A percentile compares a stretch with the other conserved stretches of the same genome.
These are phyloP conservation scores for Fraxinus platypoda DNA, from an alignment of 305 asterid species.

Conservation along the genomic window DNA sequence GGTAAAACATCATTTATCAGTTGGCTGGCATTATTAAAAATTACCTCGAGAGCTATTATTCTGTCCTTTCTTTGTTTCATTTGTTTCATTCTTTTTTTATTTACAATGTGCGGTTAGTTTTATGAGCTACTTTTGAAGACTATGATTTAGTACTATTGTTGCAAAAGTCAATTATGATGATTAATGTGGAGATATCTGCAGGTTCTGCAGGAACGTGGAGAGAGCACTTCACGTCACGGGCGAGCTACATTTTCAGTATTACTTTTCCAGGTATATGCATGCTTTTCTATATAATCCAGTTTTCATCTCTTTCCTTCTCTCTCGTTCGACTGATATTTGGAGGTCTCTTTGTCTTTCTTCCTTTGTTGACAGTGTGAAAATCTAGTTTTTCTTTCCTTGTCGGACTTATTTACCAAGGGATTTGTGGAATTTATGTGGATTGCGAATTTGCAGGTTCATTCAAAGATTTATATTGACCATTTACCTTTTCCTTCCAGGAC, in stretches of 20 bases:
- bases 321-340: neutral
- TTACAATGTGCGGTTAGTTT: neutral
- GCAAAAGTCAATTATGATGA: constrained; percentile 27
- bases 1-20: constrained; percentile 39
- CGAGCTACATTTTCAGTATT: constrained; percentile 97
- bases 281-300: constrained; percentile 11
- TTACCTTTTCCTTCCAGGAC: constrained; percentile 55
- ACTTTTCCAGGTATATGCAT: constrained; percentile 81
- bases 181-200: constrained; percentile 38
- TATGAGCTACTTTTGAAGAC: neutral
- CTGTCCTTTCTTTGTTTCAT: neutral
- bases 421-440: neutral
- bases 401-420: neutral
- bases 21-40: neutral
- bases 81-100: neutral
- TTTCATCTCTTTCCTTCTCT: constrained; percentile 15
- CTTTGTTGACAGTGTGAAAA: constrained; percentile 9
- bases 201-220: constrained; percentile 99
- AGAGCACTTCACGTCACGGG: constrained; percentile 99
- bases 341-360: neutral
- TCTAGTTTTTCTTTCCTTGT: neutral
- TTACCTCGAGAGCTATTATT: neutral
- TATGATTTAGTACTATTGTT: neutral
- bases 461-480: neutral
- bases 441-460: constrained; percentile 22